These are phyloP conservation scores for Cylindrodendrum hubeiense DNA, from an alignment of 2,329 filamentous ascomycete species.

Conservation along the genomic window DNA sequence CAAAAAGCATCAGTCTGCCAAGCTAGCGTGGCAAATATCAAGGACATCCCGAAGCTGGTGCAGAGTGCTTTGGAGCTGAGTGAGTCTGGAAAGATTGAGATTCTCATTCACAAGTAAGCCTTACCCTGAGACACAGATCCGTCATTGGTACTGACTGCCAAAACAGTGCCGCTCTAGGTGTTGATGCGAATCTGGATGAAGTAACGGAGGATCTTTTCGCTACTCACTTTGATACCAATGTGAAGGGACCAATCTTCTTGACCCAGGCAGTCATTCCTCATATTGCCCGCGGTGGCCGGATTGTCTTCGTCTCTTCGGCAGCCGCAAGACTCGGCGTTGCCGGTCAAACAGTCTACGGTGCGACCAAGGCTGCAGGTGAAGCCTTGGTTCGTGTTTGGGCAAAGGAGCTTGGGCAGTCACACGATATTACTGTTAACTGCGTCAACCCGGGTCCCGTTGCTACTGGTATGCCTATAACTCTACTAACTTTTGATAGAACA, in stretches of 20 bases:
- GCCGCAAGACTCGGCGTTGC: slow-evolving; percentile 47
- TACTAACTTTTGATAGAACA: no score
- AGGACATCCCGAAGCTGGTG: slow-evolving; percentile 34
- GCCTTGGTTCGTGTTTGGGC: slow-evolving; percentile 46
- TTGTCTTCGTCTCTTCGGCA: slow-evolving; percentile 50
- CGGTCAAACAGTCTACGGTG: slow-evolving; percentile 47
- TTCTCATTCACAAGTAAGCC: slow-evolving; percentile 40
- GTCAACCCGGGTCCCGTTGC: slow-evolving; percentile 49
- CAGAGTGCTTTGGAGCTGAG: slow-evolving; percentile 34
- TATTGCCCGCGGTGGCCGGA: slow-evolving; percentile 46
- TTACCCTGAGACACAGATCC: not conserved
- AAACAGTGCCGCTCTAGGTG: slow-evolving; percentile 22
- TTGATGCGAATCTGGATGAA: slow-evolving; percentile 32
- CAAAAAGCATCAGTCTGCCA: slow-evolving; percentile 28
- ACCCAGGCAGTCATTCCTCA: slow-evolving; percentile 47
- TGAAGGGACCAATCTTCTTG: slow-evolving; percentile 46
- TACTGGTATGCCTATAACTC: slow-evolving; percentile 3
- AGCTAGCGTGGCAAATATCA: slow-evolving; percentile 31
- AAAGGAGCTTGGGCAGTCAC: slow-evolving; percentile 46
- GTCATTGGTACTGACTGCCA: not conserved
- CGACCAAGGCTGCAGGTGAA: slow-evolving; percentile 51
- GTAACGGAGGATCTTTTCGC: slow-evolving; percentile 25
- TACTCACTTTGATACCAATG: slow-evolving; percentile 38
- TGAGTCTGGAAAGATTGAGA: slow-evolving; percentile 41
- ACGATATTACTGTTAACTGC: slow-evolving; percentile 47